Evolutionary conservation across 2,329 filamentous ascomycete genomes (phyloP).

Genomic region (Ramularia endophylla): DNA sequence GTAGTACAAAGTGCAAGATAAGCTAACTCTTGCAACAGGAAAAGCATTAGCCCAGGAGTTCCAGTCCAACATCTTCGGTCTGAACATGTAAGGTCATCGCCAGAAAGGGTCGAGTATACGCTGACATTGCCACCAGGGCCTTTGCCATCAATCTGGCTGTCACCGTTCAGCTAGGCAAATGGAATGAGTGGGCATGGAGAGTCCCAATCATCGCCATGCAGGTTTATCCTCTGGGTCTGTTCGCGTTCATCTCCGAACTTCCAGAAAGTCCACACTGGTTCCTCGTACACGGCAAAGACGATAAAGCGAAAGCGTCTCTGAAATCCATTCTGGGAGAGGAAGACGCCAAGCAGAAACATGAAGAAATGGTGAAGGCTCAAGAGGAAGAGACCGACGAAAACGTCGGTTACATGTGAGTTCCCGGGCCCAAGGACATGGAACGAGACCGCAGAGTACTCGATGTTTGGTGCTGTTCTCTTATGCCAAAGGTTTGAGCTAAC

Average conservation of each 20-base stretch:
- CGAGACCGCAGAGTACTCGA: no score
- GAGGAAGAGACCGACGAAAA: slow-evolving; percentile 42
- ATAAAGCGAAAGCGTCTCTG: slow-evolving; percentile 48
- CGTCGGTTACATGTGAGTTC: slow-evolving; percentile 40
- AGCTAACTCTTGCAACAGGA: no score
- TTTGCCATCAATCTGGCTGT: slow-evolving; percentile 54
- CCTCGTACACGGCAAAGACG: slow-evolving; percentile 45
- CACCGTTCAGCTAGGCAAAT: slow-evolving; percentile 50
- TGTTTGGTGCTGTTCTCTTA: no score
- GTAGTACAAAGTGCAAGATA: no score
- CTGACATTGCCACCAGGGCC: slow-evolving; percentile 30
- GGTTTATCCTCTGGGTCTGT: slow-evolving; percentile 49
- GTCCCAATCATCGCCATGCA: slow-evolving; percentile 58
- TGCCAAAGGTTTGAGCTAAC: no score
- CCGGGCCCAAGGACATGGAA: no score
- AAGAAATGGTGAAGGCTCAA: slow-evolving; percentile 47
- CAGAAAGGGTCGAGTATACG: no score
- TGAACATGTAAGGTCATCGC: slow-evolving; percentile 39
- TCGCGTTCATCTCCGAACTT: slow-evolving; percentile 48
- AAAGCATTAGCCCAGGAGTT: slow-evolving; percentile 58
- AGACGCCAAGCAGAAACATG: slow-evolving; percentile 43
- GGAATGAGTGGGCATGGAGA: slow-evolving; percentile 57
- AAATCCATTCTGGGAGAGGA: slow-evolving; percentile 46
- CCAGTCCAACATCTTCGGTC: slow-evolving; percentile 58
- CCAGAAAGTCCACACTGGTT: slow-evolving; percentile 56